Base-by-base conservation (phyloP, 2,329 filamentous ascomycete genomes). In the Trichoderma breve region DNA sequence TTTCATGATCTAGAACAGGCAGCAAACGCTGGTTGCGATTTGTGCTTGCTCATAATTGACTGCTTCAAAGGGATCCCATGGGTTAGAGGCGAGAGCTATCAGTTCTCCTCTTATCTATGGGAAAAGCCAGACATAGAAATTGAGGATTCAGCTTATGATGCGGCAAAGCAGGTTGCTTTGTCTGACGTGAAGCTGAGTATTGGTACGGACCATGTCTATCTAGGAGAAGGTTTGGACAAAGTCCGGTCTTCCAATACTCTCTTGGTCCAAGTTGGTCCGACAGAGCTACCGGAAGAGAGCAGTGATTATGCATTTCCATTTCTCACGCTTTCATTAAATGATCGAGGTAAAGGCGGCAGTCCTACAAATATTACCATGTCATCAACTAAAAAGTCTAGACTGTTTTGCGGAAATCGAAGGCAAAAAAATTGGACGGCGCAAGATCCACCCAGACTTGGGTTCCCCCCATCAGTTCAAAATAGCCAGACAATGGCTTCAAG, bases 171-270 rank as follows among this genome's bases (percentile, higher is more conserved):
- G 7, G 1, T 68, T n/a, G 24, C 28, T 14, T 24, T 18, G 18
- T 72, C 64, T 12, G 64, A 72, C 4, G 64, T 68, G 32, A 72
- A 57, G 26, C 1, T 64, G 30, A 60, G 62, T 21, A 63, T 72
- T 11, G 26, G 34, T 34, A 68, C 63, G 4, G 32, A 51, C 2
- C 63, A 62, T 21, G n/a, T 43, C 14, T 71, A 39, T 3, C 12
- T 53, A 21, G 55, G 32, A 5, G 43, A 63, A 28, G 21, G 18
- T 12, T 53, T 63, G 18, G 62, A 67, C 15, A 36, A 71, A 3
- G 43, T 43, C 1, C 57, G 6, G 24, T 18, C 51, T 28, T 39
- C 68, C n/a, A 63, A 55, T 21, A 62, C 53, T 11, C 57, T 68
- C 7, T 24, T 61, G 14, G 53, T 68, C 43, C 39, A 68, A n/a